Conservation (phyloP, 345 rosid species). For the Sisymbrium altissimum region DNA sequence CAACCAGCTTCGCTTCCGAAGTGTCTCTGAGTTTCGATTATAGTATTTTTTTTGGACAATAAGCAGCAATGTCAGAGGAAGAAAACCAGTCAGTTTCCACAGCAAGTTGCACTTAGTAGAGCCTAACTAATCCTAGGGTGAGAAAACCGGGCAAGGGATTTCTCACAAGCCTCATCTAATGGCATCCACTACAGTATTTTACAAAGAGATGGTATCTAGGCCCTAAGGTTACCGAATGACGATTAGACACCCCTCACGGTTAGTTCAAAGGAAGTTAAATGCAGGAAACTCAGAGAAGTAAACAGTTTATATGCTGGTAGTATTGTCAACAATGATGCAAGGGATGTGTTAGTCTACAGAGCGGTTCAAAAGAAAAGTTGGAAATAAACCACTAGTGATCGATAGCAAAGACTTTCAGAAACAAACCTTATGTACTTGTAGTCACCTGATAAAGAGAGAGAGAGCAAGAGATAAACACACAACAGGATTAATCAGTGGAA, state of each 20-base stretch:
- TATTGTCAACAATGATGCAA: neutral
- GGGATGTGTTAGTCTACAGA: neutral
- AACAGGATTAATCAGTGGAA: neutral
- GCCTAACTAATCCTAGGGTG: neutral
- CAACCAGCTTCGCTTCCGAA: slow-evolving; percentile 61
- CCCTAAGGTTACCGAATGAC: neutral
- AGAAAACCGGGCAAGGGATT: neutral
- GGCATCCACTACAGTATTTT: neutral
- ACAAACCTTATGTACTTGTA: slow-evolving; percentile 77
- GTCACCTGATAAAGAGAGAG: slow-evolving; percentile 64
- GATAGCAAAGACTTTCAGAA: neutral
- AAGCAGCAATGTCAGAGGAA: neutral
- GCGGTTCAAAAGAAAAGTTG: neutral
- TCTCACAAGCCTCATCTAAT: neutral
- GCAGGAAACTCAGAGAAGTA: slow-evolving; percentile 5
- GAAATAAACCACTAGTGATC: neutral
- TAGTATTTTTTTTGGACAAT: neutral
- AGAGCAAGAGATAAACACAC: slow-evolving; percentile 3
- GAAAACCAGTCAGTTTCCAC: neutral
- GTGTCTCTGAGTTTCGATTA: slow-evolving; percentile 47
- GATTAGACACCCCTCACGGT: too few species aligned
- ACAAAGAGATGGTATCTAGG: neutral
- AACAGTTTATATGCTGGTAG: neutral
- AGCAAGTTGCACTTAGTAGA: neutral
- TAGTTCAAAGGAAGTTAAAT: neutral